Base-by-base conservation (phyloP, 352 stramenopile genomes). In the Thraustochytrium sp. region DNA sequence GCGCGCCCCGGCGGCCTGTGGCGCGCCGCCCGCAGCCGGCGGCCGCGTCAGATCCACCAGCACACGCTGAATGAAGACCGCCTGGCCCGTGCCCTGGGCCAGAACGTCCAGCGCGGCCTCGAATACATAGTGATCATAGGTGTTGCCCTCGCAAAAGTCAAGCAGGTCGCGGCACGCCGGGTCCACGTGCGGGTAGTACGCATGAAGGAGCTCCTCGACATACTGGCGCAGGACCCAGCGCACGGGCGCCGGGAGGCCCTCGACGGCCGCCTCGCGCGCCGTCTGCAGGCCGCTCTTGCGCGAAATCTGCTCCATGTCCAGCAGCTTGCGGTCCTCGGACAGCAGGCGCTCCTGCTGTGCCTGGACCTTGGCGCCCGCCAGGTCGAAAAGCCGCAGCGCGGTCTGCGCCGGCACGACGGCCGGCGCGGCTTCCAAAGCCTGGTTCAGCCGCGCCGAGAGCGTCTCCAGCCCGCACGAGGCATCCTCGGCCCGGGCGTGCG, bases 231-330 rank as follows among this genome's bases (percentile, higher is more conserved):
- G 38, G 3, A 75, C 46, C 65, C 65, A 77, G 29, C 42, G 36
- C 13, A 77, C 65, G 8, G 68, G 42, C 29, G 42, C n/a, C 42
- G 13, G 8, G 11, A 77, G 37, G 26, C 59, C 40, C 16, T 77
- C 65, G 11, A 62, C 46, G 46, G 26, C 31, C 42, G 46, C 46
- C 49, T 77, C 65, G 29, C 65, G 42, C 11, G 42, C 65, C 40
- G 64, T 18, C n/a, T 77, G 42, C 16, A 77, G 65, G 9, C 65
- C 65, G 11, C 65, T 77, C 37, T 77, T 77, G 13, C 23, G 9
- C 21, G 38, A 23, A 37, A 55, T 36, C 26, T 77, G 65, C 42
- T 77, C 65, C 65, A 77, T 77, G 49, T 77, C 49, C 9, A 77
- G 23, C 9, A 62, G 29, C 65, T 75, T 77, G 29, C n/a, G 18